phyloP scores from a whole-genome alignment of 192 early-diverging fungal species.

The Dimargaris cristalligena region DNA sequence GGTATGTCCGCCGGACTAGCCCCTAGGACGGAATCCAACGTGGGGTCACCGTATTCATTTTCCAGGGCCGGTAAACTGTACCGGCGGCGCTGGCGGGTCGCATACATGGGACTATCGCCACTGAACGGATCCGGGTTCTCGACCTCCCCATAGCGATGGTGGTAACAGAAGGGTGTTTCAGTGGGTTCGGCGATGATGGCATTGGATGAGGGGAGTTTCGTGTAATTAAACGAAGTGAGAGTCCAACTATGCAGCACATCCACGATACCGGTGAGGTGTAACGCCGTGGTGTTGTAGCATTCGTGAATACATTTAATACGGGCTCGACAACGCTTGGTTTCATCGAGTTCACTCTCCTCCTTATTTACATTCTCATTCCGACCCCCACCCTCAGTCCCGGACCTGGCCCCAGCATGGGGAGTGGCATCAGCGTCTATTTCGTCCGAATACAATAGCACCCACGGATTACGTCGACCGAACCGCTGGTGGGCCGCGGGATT shows the following conservation, averaged over 20 bases:
- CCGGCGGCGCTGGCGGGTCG: neutral
- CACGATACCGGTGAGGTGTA: neutral
- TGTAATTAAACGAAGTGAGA: neutral
- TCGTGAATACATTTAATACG: conserved; percentile 3
- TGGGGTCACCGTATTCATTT: neutral
- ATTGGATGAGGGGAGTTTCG: neutral
- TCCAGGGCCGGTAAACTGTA: conserved; percentile 3
- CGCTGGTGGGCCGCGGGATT: neutral
- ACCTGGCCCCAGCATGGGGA: neutral
- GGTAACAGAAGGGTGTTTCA: neutral
- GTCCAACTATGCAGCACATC: neutral
- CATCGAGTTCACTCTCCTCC: no score
- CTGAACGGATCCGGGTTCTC: no score
- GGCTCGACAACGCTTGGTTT: neutral
- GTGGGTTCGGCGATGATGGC: neutral
- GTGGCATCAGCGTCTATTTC: neutral
- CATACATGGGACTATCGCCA: neutral
- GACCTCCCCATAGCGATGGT: no score
- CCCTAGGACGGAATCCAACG: neutral
- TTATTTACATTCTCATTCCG: no score
- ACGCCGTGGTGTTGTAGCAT: conserved; percentile 1
- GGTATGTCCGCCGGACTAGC: neutral
- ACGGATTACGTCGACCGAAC: neutral
- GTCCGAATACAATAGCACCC: neutral
- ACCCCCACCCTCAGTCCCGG: no score